Base-by-base conservation (phyloP, 164 flowering plant genomes). In the Kalanchoe fedtschenkoi region DNA sequence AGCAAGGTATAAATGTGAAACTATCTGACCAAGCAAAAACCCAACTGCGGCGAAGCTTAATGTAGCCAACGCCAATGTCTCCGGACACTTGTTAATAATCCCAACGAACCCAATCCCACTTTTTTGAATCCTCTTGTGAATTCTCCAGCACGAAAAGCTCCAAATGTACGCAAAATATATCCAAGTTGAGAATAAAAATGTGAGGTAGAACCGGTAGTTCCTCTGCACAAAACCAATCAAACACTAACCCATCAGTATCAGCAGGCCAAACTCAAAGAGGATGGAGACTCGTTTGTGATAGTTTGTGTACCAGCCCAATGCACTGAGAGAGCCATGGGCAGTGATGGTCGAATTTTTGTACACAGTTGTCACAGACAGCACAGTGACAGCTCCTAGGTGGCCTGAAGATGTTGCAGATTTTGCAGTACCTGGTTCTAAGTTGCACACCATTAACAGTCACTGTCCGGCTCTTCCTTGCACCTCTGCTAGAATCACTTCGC, bases 331-430 rank as follows among this genome's bases (percentile, higher is more conserved):
- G 66, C 83, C 85, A 83, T 0, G 82, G 82, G 69, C 83, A 79
- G 58, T 83, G 88, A 65, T 83, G 85, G 65, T 81, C 88, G 13
- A 79, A 83, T 65, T 66, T 79, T 66, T 79, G 80, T 10, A 83
- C 80, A 42, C 88, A 83, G 58, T 83, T 83, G 65, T 81, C 77
- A 24, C 88, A 83, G 13, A 76, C 47, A 30, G 77, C 81, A 44
- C 88, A 83, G 56, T 83, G 85, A 60, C 76, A 73, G 58, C 82
- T 80, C 42, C 88, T 64, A 6, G 88, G 85, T 3, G 81, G 83
- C 46, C 85, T 73, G 53, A 67, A 75, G 28, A 81, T 72, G 61
- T 68, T 77, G 29, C 88, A 83, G 61, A 77, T 74, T 10, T 65
- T 60, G 59, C 85, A 81, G 24, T 66, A 76, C 57, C 79, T 83